Evolutionary conservation across 202 grass and related monocot species (phyloP).

Genomic region (Hordeum pubiflorum): DNA sequence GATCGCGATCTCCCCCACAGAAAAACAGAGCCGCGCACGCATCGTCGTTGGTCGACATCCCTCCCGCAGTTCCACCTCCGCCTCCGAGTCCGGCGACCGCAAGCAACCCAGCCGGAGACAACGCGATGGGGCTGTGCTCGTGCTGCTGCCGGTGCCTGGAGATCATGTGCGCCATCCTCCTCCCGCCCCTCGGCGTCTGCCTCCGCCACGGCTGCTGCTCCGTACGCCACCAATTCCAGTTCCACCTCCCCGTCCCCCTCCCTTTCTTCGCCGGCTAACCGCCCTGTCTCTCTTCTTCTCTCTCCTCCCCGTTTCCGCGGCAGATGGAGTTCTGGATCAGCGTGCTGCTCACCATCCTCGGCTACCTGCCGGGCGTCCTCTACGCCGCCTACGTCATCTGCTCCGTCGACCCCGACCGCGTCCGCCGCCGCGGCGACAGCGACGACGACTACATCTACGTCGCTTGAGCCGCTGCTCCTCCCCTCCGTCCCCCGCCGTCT

Average conservation of each 20-base stretch:
- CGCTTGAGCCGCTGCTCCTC: slow-evolving; percentile 24
- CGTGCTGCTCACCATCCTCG: slow-evolving; percentile 76
- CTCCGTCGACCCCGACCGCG: slow-evolving; percentile 45
- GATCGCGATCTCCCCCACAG: neutral
- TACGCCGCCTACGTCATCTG: slow-evolving; percentile 80
- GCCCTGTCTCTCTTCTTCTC: neutral
- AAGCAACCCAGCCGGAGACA: neutral
- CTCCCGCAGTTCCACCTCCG: neutral
- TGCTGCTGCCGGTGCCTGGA: slow-evolving; percentile 80
- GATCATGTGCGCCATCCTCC: slow-evolving; percentile 93
- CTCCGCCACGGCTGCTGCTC: slow-evolving; percentile 91
- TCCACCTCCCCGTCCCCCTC: neutral
- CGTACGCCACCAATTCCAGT: slow-evolving; percentile 3
- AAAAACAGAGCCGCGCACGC: neutral
- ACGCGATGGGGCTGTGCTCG: slow-evolving; percentile 43
- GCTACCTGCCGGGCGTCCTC: slow-evolving; percentile 72
- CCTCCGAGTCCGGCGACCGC: neutral
- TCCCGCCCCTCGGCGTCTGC: slow-evolving; percentile 93
- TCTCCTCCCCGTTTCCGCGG: neutral
- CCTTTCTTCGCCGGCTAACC: neutral
- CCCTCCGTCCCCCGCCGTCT: neutral
- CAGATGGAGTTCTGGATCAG: slow-evolving; percentile 92
- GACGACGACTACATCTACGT: slow-evolving; percentile 46
- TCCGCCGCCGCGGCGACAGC: slow-evolving; percentile 13
- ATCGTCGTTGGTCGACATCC: neutral